Base-by-base conservation (phyloP, 2,329 filamentous ascomycete species). In the Leptographium flavum region DNA sequence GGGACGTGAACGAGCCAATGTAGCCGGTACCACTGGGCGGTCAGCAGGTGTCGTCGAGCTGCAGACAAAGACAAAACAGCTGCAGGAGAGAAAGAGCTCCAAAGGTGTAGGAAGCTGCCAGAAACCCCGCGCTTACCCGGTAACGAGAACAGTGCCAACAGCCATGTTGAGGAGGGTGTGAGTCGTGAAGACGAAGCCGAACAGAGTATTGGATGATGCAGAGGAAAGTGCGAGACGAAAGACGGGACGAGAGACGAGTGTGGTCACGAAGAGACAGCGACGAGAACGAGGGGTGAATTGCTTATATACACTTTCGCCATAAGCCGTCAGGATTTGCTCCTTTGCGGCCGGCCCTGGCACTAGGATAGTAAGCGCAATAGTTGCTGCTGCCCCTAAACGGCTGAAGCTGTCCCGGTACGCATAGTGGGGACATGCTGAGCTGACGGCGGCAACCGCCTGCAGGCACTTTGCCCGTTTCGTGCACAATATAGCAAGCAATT, bases 1-100 rank as follows among this genome's bases (percentile, higher is more conserved):
- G 80, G 46, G 85, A 73, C 50, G 92, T 98, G 73, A 96, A 96
- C 42, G 90, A 96, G 63, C 92, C 92, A 66, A 98, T 98, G 74
- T 98, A 98, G 70, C 92, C 92, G 53, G 88, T 94, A 60, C 92
- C 92, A 75, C 92, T 95, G 62, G 2, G 19, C 13, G 7, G 27
- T 9, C 27, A 15, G 38, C 19, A 15, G 25, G 17, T n/a, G n/a
- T n/a, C n/a, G n/a, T n/a, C n/a, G n/a, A n/a, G n/a, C 17, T 9
- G 30, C 7, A 17, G 15, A 32, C 27, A 15, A 32, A 21, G 14
- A 19, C 10, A 7, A 10, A 30, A 8, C 5, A 28, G 2, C 10
- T 8, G 21, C 9, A 23, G 15, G 6, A 10, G 36, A n/a, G 17
- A n/a, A 39, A 3, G 23, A 19, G 11, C 6, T 2, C 13, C 8